Evolutionary conservation across 2,329 filamentous ascomycete species (phyloP).

Genomic region (Penicillium brevicompactum): DNA sequence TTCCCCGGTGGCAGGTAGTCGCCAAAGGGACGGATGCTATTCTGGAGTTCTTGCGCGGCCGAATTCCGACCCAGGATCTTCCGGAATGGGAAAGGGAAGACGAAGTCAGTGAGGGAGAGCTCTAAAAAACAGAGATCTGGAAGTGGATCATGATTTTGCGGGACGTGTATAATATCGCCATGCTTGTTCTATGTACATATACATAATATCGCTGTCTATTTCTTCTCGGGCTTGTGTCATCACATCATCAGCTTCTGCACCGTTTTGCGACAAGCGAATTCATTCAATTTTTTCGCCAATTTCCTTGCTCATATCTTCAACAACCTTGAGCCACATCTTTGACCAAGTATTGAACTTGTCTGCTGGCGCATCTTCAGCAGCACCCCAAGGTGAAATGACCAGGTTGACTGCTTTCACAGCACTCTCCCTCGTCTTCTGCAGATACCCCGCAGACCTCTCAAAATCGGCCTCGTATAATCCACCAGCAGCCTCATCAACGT

Average conservation of each 20-base stretch:
- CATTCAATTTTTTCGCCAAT: slow-evolving; percentile 19
- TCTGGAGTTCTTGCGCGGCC: slow-evolving; percentile 76
- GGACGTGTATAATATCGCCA: slow-evolving; percentile 17
- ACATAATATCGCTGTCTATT: slow-evolving; percentile 10
- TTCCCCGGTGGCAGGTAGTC: slow-evolving; percentile 80
- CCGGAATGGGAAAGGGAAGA: slow-evolving; percentile 39
- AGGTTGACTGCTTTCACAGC: slow-evolving; percentile 72
- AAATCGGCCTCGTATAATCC: slow-evolving; percentile 47
- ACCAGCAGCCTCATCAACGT: slow-evolving; percentile 50
- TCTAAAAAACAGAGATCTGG: background rate
- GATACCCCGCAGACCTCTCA: slow-evolving; percentile 34
- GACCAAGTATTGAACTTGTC: slow-evolving; percentile 83
- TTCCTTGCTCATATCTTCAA: slow-evolving; percentile 44
- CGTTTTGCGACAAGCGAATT: slow-evolving; percentile 1
- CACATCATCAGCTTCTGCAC: slow-evolving; percentile 5
- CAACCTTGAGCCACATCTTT: slow-evolving; percentile 55
- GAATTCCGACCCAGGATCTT: slow-evolving; percentile 61
- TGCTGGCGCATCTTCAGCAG: slow-evolving; percentile 59
- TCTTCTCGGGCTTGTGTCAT: slow-evolving; percentile 10
- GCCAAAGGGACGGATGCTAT: slow-evolving; percentile 86
- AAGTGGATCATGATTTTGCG: background rate
- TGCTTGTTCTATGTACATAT: slow-evolving; percentile 20
- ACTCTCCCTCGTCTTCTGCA: slow-evolving; percentile 34
- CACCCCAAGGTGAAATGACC: slow-evolving; percentile 71
- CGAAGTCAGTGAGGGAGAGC: slow-evolving; percentile 16